Base-by-base conservation (phyloP, 441 rosid species). In the Bruguiera hainesii region DNA sequence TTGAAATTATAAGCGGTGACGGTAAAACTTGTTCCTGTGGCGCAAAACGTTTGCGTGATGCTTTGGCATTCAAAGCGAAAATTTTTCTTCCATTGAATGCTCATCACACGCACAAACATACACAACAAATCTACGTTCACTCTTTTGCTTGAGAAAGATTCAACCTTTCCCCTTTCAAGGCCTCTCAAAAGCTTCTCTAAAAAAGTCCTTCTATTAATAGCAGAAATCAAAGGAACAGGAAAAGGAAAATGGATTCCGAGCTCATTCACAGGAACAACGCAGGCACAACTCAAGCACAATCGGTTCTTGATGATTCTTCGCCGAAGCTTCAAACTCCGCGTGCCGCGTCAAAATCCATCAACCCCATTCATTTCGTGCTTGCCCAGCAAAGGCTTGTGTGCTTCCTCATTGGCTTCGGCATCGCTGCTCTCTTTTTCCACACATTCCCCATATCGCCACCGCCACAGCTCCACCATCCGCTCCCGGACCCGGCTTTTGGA, bases 361-460 rank as follows among this genome's bases (percentile, higher is more conserved):
- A 42, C 65, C 85, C 89, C 69, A 53, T 87, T 68, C 85, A 73
- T 57, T 85, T 79, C 86, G 59, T 87, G 74, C 85, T 86, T 69
- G 82, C 82, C 15, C 85, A 84, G 65, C 96, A 88, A 77, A 81
- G 90, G 8, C 84, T 90, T 52, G 31, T 85, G 31, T 90, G 76
- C 65, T 79, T 85, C 28, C 80, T 90, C 75, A 56, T 80, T 61
- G 94, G 96, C 70, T 76, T 90, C 70, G 80, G 76, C 74, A 85
- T 90, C 65, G 81, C 91, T 1, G 70, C 87, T 4, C 60, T 86
- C 26, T 76, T 84, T 62, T 90, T 90, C 88, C 78, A 75, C 59
- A 4, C 75, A 29, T 76, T 80, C 67, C 89, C 89, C 49, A 53
- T 53, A 21, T 15, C 71, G 7, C 64, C 82, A 3, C 67, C 71